Evolutionary conservation across 148 eudicot species (phyloP).

Genomic region (Pouteria glomerata): DNA sequence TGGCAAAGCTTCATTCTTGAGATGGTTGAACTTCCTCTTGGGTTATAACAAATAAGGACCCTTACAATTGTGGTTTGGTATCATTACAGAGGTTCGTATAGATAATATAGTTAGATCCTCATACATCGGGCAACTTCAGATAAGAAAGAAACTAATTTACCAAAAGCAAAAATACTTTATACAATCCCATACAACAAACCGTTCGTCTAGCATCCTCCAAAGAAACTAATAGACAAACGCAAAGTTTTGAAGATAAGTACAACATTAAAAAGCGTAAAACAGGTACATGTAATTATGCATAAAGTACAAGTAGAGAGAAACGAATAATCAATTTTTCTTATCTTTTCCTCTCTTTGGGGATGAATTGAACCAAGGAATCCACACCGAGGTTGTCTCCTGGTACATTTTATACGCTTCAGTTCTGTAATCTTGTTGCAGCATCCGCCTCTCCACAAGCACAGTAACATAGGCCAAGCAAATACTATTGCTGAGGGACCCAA

Average conservation of each 20-base stretch:
- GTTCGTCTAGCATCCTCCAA: not conserved
- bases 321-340: slow-evolving; percentile 31
- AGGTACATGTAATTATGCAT: not conserved
- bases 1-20: no score
- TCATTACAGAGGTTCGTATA: no score
- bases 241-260: not conserved
- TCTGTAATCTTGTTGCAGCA: slow-evolving; percentile 57
- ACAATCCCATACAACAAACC: not conserved
- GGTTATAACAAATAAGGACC: slow-evolving; percentile 19
- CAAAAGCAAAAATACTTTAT: slow-evolving; percentile 4
- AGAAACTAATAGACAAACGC: not conserved
- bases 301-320: not conserved
- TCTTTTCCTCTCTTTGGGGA: slow-evolving; percentile 38
- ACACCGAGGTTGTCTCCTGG: slow-evolving; percentile 78
- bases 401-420: slow-evolving; percentile 65
- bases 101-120: not conserved
- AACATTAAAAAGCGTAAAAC: not conserved
- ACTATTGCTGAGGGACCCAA: slow-evolving; percentile 66
- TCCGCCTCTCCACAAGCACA: slow-evolving; percentile 69
- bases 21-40: no score
- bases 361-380: slow-evolving; percentile 86
- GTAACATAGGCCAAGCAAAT: slow-evolving; percentile 81
- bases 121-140: not conserved
- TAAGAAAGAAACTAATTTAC: not conserved
- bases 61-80: not conserved